Evolutionary conservation across 179 eudicot genomes (phyloP), one percentile per base, ranked within the genome.

Genomic region (Vitellaria paradoxa): DNA sequence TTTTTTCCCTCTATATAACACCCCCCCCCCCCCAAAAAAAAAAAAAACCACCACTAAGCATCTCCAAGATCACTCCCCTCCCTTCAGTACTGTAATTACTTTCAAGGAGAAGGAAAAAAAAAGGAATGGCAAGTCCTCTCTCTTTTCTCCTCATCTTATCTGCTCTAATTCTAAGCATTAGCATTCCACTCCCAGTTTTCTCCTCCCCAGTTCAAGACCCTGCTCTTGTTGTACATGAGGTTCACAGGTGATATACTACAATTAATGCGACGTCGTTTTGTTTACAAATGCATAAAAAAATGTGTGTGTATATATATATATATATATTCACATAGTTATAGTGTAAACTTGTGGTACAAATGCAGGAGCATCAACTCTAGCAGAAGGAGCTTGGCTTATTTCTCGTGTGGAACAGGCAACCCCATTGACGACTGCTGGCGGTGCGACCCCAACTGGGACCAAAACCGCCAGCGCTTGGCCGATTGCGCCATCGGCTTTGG

Each of bases 361-460:
- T 53, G 42, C 83, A 88, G 91, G 89, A 82, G 81, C 13, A 86
- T 86, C 69, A 88, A 88, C 78, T 89, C 84, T 20, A 86, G 89
- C 0, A 81, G 86, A 80, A 84, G 89, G 81, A 79, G 76, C 80
- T 72, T 87, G 69, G 88, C 78, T 12, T 85, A 85, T 81, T 83
- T 84, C 0, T 87, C 90, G 1, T 89, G 91, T 68, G 90, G 89
- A 10, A 82, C 88, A 4, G 92, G 92, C 15, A 89, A 89, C 77
- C 89, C 91, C 26, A 89, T 89, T 14, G 92, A 89, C 56, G 92
- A 89, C 52, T 89, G 92, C 68, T 89, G 92, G 92, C 72, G 92
- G 63, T 89, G 92, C 65, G 86, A 88, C 57, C 79, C 81, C 1
- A 65, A 84, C 5, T 90, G 93, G 93, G 81, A 85, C 8, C 60